Conservation (phyloP, 805 yeast species). For the Candida morakotiae region DNA sequence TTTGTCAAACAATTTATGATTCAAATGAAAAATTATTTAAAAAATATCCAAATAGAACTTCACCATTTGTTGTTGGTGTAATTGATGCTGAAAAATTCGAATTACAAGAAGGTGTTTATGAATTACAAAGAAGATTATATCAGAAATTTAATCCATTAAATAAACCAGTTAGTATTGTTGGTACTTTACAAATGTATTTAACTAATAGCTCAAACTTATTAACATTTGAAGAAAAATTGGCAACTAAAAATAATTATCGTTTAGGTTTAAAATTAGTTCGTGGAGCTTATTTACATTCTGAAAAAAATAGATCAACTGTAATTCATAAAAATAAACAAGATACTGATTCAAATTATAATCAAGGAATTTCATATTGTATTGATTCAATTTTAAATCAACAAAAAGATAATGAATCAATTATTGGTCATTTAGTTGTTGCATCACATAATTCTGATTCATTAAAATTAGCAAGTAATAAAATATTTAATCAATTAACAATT, state of each 20-base stretch:
- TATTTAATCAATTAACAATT: constrained; percentile 23
- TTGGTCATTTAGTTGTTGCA: constrained; percentile 84
- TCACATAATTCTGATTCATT: constrained; percentile 85
- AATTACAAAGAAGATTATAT: constrained; percentile 79
- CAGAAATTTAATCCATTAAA: constrained; percentile 61
- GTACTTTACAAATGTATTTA: constrained; percentile 91
- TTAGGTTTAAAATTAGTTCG: constrained; percentile 87
- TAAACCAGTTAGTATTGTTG: constrained; percentile 66
- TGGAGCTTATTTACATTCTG: constrained; percentile 94
- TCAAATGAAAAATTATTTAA: constrained; percentile 48
- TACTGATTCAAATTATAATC: constrained; percentile 76
- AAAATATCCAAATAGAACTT: constrained; percentile 57
- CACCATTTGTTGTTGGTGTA: constrained; percentile 73
- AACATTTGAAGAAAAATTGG: constrained; percentile 59
- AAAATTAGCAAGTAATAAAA: constrained; percentile 58
- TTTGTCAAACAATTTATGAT: constrained; percentile 54
- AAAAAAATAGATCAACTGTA: constrained; percentile 60
- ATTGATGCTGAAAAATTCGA: constrained; percentile 91
- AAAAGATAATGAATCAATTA: constrained; percentile 42
- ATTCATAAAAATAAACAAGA: constrained; percentile 74
- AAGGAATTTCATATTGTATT: constrained; percentile 61
- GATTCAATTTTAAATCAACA: constrained; percentile 47
- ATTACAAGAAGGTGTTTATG: constrained; percentile 88
- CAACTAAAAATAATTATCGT: constrained; percentile 57
- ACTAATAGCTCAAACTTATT: constrained; percentile 64